Conservation (phyloP, 139 green algal species). For the Ulvella scutata region DNA sequence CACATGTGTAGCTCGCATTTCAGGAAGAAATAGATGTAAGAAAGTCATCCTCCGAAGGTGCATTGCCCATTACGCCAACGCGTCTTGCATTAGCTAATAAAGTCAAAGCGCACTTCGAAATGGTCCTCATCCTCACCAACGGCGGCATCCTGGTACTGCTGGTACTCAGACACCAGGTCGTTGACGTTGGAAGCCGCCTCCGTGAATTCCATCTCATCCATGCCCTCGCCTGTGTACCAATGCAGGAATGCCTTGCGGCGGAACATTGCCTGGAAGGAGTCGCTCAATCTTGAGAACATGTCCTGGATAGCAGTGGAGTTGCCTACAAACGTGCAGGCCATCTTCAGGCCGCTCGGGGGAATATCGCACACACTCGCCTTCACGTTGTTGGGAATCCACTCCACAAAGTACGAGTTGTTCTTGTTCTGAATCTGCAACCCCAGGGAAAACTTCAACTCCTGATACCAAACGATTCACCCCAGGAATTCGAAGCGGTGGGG, state of each 20-base stretch:
- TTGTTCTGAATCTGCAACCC: no score
- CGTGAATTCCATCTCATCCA: conserved; percentile 99
- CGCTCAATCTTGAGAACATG: conserved; percentile 84
- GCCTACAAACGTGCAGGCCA: conserved; percentile 89
- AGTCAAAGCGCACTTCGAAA: no score
- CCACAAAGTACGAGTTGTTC: conserved; percentile 93
- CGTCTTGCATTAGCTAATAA: no score
- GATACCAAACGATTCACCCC: no score
- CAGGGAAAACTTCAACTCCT: no score
- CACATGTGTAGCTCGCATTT: no score
- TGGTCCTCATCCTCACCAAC: conserved; percentile 34
- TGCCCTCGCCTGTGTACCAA: conserved; percentile 94
- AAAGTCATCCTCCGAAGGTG: no score
- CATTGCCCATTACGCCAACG: no score
- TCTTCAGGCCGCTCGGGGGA: conserved; percentile 88
- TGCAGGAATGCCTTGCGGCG: conserved; percentile 93
- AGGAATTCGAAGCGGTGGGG: no score
- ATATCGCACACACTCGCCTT: conserved; percentile 95
- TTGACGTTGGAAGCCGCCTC: conserved; percentile 89
- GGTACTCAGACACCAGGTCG: conserved; percentile 76
- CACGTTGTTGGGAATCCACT: conserved; percentile 99
- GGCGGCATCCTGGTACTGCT: conserved; percentile 71
- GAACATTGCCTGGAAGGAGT: conserved; percentile 98
- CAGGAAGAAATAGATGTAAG: no score
- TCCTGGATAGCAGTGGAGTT: conserved; percentile 93